phyloP scores from a whole-genome alignment of 768 basidiomycete genomes.

The Thelephora aurantiotincta region DNA sequence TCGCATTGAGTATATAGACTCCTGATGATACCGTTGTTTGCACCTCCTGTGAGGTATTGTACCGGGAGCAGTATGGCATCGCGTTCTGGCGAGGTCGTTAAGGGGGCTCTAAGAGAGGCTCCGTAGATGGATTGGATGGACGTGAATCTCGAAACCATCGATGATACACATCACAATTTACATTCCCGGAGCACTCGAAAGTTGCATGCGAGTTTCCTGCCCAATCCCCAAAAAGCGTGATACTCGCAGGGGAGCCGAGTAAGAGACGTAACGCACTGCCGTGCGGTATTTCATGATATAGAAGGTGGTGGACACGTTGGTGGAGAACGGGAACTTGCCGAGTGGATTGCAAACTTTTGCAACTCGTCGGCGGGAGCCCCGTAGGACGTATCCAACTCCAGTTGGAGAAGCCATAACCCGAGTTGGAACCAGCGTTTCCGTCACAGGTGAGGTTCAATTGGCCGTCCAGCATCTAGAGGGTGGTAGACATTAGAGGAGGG shows the following conservation, averaged over 20 bases:
- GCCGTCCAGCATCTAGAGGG: constrained; percentile 27
- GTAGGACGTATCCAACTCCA: constrained; percentile 73
- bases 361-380: constrained; percentile 81
- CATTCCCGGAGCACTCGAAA: constrained; percentile 56
- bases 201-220: constrained; percentile 71
- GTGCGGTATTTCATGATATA: constrained; percentile 41
- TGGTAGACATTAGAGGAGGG: neutral
- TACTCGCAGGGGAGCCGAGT: constrained; percentile 30
- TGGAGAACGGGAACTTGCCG: no score
- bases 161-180: constrained; percentile 77
- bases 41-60: neutral
- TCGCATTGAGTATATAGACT: no score
- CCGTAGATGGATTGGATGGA: constrained; percentile 35
- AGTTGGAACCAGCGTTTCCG: constrained; percentile 35
- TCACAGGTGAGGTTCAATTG: constrained; percentile 37
- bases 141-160: constrained; percentile 66
- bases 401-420: constrained; percentile 69
- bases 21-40: neutral
- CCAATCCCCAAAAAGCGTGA: constrained; percentile 84
- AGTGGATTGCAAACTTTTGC: no score
- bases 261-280: constrained; percentile 3
- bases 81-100: neutral
- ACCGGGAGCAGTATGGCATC: neutral
- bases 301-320: no score
- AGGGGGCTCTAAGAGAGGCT: neutral